Percentiles rank a stretch among this genome's conserved stretches.
These are phyloP conservation scores for Lyophyllum semitale DNA, from an alignment of 768 basidiomycete genomes.

Conservation along the genomic window DNA sequence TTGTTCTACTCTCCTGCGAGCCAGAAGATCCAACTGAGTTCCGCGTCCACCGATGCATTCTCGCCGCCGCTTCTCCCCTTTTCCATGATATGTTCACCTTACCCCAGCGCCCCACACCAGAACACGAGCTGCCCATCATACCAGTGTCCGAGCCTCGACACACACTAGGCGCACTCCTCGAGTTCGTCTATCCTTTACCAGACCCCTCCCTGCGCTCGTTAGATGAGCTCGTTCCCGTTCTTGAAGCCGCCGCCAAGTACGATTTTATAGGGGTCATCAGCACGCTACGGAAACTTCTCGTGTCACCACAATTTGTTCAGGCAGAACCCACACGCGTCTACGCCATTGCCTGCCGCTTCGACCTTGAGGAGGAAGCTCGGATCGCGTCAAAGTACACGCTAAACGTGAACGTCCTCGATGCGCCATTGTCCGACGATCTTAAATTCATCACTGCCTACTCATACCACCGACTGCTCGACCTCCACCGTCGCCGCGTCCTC, in stretches of 20 bases:
- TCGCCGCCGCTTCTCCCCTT: slow-evolving; percentile 65
- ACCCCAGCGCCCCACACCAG: slow-evolving; percentile 42
- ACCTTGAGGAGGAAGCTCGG: slow-evolving; percentile 62
- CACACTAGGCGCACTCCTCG: slow-evolving; percentile 52
- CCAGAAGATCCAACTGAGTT: slow-evolving; percentile 45
- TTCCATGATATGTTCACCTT: slow-evolving; percentile 70
- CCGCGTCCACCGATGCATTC: slow-evolving; percentile 61
- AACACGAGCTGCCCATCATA: slow-evolving; percentile 42
- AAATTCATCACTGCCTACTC: slow-evolving; percentile 68
- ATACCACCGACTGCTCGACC: slow-evolving; percentile 63
- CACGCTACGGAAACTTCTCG: slow-evolving; percentile 51
- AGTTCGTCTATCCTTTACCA: slow-evolving; percentile 62
- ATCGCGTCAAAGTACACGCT: slow-evolving; percentile 64
- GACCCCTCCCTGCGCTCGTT: slow-evolving; percentile 53
- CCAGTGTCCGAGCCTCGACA: slow-evolving; percentile 53
- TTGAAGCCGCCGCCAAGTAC: slow-evolving; percentile 64
- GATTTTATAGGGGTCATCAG: slow-evolving; percentile 51
- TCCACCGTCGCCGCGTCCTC: slow-evolving; percentile 55
- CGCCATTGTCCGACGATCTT: slow-evolving; percentile 62
- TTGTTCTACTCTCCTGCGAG: slow-evolving; percentile 48
- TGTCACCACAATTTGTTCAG: slow-evolving; percentile 49
- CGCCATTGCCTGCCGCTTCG: slow-evolving; percentile 68
- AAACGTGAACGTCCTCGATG: slow-evolving; percentile 50
- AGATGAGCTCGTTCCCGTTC: slow-evolving; percentile 52
- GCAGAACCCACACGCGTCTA: slow-evolving; percentile 62